phyloP scores from a whole-genome alignment of 2,329 filamentous ascomycete species.

The Bertia moriformis region DNA sequence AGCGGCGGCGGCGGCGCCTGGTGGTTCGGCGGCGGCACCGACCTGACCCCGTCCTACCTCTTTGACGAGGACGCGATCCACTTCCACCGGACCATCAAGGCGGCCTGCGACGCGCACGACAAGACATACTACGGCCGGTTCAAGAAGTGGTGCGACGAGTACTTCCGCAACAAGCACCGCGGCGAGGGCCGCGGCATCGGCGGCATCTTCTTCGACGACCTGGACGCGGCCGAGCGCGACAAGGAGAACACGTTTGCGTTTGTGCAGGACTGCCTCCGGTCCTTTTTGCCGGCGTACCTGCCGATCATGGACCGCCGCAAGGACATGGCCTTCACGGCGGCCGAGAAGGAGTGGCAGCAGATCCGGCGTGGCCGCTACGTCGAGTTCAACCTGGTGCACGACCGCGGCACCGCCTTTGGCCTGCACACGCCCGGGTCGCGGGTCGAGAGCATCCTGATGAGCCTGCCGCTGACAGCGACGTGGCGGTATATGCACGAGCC shows the following conservation, averaged over 20 bases:
- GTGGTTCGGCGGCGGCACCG: conserved; percentile 96
- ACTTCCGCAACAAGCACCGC: conserved; percentile 89
- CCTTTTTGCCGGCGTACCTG: conserved; percentile 80
- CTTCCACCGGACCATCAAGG: conserved; percentile 88
- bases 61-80: conserved; percentile 96
- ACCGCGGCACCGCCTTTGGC: conserved; percentile 86
- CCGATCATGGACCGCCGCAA: conserved; percentile 80
- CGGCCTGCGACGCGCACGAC: conserved; percentile 85
- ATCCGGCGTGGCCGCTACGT: conserved; percentile 87
- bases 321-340: conserved; percentile 74
- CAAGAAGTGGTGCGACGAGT: conserved; percentile 97
- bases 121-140: conserved; percentile 82
- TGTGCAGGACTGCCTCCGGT: conserved; percentile 67
- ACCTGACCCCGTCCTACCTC: conserved; percentile 82
- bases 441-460: conserved; percentile 96
- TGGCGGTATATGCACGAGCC: conserved; percentile 95
- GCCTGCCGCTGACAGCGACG: conserved; percentile 75
- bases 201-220: conserved; percentile 96
- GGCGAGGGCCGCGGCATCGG: conserved; percentile 76
- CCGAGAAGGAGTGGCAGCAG: conserved; percentile 94
- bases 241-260: conserved; percentile 81
- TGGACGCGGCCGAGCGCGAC: conserved; percentile 75
- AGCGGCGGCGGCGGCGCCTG: conserved; percentile 37
- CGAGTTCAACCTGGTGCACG: conserved; percentile 95
- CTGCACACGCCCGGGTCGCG: conserved; percentile 81